Evolutionary conservation across 1,284 basidiomycete species (phyloP).

Genomic region (Tausonia pullulans): DNA sequence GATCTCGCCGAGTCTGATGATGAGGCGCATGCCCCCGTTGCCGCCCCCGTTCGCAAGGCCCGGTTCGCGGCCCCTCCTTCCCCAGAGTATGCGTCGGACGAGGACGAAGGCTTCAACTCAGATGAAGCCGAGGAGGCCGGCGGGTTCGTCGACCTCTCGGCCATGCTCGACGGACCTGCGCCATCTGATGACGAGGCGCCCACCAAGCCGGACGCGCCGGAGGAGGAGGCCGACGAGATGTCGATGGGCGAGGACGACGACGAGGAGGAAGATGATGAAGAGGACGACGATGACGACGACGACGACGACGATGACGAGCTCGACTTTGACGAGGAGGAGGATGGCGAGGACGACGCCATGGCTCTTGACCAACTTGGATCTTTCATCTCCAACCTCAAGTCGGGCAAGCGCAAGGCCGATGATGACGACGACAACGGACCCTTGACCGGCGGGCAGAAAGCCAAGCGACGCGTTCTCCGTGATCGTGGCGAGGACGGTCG

Average conservation of each 20-base stretch:
- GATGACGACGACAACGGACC: constrained; percentile 19
- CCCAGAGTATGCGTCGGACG: constrained; percentile 6
- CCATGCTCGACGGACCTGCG: constrained; percentile 47
- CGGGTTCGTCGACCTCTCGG: constrained; percentile 50
- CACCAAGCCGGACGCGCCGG: constrained; percentile 16
- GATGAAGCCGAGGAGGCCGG: constrained; percentile 4
- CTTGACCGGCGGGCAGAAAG: background rate
- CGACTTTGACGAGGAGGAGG: constrained; percentile 33
- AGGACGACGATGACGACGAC: constrained; percentile 16
- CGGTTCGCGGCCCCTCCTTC: too few species aligned
- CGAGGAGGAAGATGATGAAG: constrained; percentile 33
- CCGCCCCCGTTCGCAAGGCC: too few species aligned
- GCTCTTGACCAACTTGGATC: constrained; percentile 56
- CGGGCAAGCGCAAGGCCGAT: constrained; percentile 59
- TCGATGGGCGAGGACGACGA: constrained; percentile 19
- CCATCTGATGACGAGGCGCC: constrained; percentile 5
- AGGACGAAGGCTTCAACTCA: constrained; percentile 5
- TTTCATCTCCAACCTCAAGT: constrained; percentile 60
- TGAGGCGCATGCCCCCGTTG: too few species aligned
- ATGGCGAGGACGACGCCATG: constrained; percentile 37
- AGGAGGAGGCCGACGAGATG: background rate
- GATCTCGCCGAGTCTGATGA: too few species aligned
- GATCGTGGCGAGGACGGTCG: constrained; percentile 63
- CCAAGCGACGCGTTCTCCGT: constrained; percentile 40
- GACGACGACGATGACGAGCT: constrained; percentile 19